phyloP scores from a whole-genome alignment of 2,329 filamentous ascomycete genomes.

The Diaporthe eres region DNA sequence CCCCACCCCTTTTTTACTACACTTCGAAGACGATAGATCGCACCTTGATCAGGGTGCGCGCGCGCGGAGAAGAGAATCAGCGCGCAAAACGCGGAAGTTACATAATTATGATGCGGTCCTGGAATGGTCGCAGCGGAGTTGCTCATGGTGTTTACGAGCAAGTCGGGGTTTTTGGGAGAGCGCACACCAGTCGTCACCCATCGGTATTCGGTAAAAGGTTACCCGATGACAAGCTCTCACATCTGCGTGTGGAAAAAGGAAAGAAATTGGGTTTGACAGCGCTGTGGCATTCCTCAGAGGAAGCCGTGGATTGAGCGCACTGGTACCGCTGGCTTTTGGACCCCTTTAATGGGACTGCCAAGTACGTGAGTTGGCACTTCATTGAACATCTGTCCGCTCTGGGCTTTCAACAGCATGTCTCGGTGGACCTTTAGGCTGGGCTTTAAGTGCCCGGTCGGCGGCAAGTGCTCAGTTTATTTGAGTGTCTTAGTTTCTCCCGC shows the following conservation, averaged over 20 bases:
- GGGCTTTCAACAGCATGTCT: conserved; percentile 27
- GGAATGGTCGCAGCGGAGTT: conserved; percentile 40
- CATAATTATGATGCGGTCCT: conserved; percentile 41
- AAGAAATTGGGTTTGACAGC: conserved; percentile 26
- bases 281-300: not conserved
- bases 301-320: not conserved
- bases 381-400: conserved; percentile 29
- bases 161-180: conserved; percentile 25
- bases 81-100: conserved; percentile 31
- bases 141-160: conserved; percentile 25
- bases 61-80: conserved; percentile 33
- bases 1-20: conserved; percentile 30
- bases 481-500: conserved; percentile 10
- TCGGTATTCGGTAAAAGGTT: conserved; percentile 43
- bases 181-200: conserved; percentile 35
- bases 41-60: conserved; percentile 46
- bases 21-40: conserved; percentile 42
- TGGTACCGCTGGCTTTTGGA: conserved; percentile 3
- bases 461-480: conserved; percentile 11
- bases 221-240: conserved; percentile 39
- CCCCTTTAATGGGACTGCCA: conserved; percentile 9
- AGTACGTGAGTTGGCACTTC: conserved; percentile 26
- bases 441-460: conserved; percentile 8
- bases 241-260: conserved; percentile 28
- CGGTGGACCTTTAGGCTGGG: conserved; percentile 5